Evolutionary conservation across 192 early-diverging fungal species (phyloP).

Genomic region (Entomortierella chlamydospora): DNA sequence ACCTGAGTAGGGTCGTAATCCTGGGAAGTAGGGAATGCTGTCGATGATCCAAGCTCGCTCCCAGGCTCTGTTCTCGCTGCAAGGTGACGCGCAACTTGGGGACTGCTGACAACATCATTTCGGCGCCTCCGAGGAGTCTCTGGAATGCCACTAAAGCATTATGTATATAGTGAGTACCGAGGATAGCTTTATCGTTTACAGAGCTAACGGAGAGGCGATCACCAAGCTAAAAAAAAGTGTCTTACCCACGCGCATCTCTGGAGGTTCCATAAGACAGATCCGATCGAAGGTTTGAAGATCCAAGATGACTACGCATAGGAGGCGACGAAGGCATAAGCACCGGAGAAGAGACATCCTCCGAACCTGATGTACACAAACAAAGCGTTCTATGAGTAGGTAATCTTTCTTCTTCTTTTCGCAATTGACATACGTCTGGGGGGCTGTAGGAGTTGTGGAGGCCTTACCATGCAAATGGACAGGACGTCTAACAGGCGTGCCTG

Average conservation of each 20-base stretch:
- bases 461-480: constrained; percentile 8
- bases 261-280: constrained; percentile 40
- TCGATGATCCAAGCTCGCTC: constrained; percentile 30
- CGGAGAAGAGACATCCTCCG: constrained; percentile 39
- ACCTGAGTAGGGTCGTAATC: constrained; percentile 42
- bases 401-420: background rate
- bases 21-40: constrained; percentile 34
- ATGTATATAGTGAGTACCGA: background rate
- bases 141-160: constrained; percentile 5
- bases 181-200: background rate
- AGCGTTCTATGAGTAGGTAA: background rate
- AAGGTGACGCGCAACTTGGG: constrained; percentile 49
- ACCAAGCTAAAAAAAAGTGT: background rate
- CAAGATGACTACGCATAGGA: constrained; percentile 29
- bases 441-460: background rate
- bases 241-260: constrained; percentile 27
- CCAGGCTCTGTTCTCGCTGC: constrained; percentile 20
- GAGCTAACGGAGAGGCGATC: background rate
- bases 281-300: constrained; percentile 46
- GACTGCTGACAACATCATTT: constrained; percentile 47
- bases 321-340: constrained; percentile 46
- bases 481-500: constrained; percentile 25
- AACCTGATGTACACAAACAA: constrained; percentile 9
- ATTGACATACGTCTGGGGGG: too few species aligned
- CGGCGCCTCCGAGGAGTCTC: constrained; percentile 40